These are phyloP conservation scores for Tilletia walkeri DNA, from an alignment of 1,284 basidiomycete species.

Conservation along the genomic window DNA sequence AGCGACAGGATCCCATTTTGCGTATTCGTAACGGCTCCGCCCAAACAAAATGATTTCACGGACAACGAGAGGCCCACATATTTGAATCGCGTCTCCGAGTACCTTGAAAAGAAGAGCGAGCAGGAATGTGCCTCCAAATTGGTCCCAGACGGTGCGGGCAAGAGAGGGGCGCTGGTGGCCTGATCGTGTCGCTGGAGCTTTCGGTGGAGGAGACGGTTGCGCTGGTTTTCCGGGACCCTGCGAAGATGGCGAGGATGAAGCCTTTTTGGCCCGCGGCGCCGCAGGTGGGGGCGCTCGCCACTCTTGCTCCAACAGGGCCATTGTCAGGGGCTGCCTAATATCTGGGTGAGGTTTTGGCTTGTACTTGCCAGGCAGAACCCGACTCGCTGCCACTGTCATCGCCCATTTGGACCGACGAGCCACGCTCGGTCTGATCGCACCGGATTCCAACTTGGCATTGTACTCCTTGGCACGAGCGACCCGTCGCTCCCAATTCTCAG, in stretches of 20 bases:
- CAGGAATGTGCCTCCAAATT: constrained; percentile 80
- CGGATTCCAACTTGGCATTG: constrained; percentile 67
- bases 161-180: constrained; percentile 64
- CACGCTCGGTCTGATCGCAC: constrained; percentile 66
- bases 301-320: constrained; percentile 35
- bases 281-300: constrained; percentile 40
- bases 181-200: constrained; percentile 26
- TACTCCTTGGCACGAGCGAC: constrained; percentile 66
- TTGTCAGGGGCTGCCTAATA: constrained; percentile 9
- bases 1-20: constrained; percentile 17
- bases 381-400: constrained; percentile 51
- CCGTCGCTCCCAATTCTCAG: constrained; percentile 67
- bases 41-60: constrained; percentile 45
- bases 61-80: constrained; percentile 49
- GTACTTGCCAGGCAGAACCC: not conserved
- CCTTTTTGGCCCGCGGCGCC: not conserved
- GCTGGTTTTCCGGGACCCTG: not conserved
- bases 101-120: constrained; percentile 68
- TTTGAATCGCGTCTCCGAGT: constrained; percentile 45
- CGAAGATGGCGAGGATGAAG: not conserved
- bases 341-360: not conserved
- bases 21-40: constrained; percentile 31
- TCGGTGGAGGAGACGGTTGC: not conserved
- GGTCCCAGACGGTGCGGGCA: constrained; percentile 73
- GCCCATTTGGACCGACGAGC: constrained; percentile 65